Percentiles rank a stretch among this genome's conserved stretches.
Conservation (phyloP, 2,329 filamentous ascomycete species). For the Fusarium subglutinans region DNA sequence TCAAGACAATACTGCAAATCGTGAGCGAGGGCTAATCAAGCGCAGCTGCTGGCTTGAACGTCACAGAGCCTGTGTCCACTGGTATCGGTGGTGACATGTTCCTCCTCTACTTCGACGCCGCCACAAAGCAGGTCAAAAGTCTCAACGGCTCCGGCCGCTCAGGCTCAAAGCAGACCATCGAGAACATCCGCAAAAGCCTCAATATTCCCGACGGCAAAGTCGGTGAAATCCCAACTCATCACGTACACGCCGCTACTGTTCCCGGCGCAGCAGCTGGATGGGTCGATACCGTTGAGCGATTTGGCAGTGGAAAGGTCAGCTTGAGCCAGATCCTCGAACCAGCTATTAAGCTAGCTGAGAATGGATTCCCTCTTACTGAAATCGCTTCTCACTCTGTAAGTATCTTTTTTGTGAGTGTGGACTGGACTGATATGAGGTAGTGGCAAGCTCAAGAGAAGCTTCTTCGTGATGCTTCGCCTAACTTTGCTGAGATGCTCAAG, state of each 20-base stretch:
- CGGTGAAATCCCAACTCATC: conserved; percentile 75
- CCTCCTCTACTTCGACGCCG: conserved; percentile 89
- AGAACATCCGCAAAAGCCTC: conserved; percentile 75
- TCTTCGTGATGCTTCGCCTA: conserved; percentile 81
- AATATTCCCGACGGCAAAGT: conserved; percentile 66
- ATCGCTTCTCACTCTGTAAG: conserved; percentile 74
- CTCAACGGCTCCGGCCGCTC: conserved; percentile 95
- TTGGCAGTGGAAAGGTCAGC: conserved; percentile 86
- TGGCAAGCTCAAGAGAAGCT: conserved; percentile 74
- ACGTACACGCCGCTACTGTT: conserved; percentile 83
- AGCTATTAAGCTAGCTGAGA: conserved; percentile 85
- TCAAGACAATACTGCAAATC: rapidly evolving
- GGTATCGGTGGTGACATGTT: conserved; percentile 99
- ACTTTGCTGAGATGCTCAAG: conserved; percentile 88
- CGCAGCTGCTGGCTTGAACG: conserved; percentile 85
- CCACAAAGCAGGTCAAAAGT: conserved; percentile 81
- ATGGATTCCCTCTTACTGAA: conserved; percentile 90
- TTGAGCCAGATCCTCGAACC: conserved; percentile 82
- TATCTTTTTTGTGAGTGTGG: conserved; percentile 3
- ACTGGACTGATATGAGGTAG: conserved; percentile 53
- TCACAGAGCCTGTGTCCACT: conserved; percentile 92
- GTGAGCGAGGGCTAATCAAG: not conserved
- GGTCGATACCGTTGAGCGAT: conserved; percentile 87
- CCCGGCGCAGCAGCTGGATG: conserved; percentile 93
- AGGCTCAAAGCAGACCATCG: conserved; percentile 73